Base-by-base conservation (phyloP, 495 filamentous ascomycete species). In the Daldinia grandis region DNA sequence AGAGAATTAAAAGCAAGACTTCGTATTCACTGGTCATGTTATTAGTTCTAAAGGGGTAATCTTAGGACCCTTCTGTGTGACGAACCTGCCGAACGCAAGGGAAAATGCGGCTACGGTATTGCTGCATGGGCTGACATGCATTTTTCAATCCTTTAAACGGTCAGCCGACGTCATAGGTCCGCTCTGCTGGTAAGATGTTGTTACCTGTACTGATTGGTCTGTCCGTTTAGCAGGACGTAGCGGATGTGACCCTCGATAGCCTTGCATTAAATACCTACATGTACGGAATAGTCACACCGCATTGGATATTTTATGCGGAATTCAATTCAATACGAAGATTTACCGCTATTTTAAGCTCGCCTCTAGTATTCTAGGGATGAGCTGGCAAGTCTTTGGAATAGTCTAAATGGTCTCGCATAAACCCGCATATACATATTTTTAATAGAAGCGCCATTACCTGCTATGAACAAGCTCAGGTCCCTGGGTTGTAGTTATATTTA, bases 91-190 rank as follows among this genome's bases (percentile, higher is more conserved):
- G 19, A 61, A 53, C 10, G 28, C 21, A 55, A 59, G 44, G 47
- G 25, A 33, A 30, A 54, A 54, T 66, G 68, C 68, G 68, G 63
- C 68, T 66, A n/a, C n/a, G n/a, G n/a, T n/a, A 63, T 58, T 63
- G 58, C 68, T 66, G 68, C 68, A 66, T 28, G 40, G 58, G 68
- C 68, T 71, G 68, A 71, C 27, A 57, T 61, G 58, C 50, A 28
- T 3, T 30, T 30, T n/a, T 17, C 25, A 28, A 53, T 1, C 25
- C 10, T 51, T 28, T n/a, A 12, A 53, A 53, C 44, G 35, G 27
- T 62, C 44, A 66, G 57, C 21, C 63, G 58, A 66, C 68, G 68
- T 71, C 68, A 71, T 71, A 59, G 63, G 68, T 38, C 63, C 58
- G 35, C 44, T 49, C 58, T 4, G 31, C 47, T 66, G 68, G 68